These are phyloP conservation scores for Mycena sanguinolenta DNA, from an alignment of 768 basidiomycete species.

Conservation along the genomic window DNA sequence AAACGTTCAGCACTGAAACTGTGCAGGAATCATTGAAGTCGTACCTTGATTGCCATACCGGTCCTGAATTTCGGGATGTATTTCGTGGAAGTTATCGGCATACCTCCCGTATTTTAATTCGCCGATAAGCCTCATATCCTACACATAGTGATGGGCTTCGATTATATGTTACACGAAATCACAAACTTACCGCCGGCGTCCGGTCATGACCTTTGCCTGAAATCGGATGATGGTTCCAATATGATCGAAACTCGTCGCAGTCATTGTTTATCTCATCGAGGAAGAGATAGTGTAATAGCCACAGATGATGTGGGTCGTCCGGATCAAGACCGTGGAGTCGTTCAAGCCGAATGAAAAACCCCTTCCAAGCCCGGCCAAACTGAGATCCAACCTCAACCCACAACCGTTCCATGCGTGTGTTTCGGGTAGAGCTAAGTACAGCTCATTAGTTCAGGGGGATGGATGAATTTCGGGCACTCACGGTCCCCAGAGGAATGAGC, in stretches of 20 bases:
- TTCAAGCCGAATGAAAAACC: slow-evolving; percentile 6
- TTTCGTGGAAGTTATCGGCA: background rate
- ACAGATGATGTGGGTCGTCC: slow-evolving; percentile 1
- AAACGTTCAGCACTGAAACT: background rate
- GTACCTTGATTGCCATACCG: background rate
- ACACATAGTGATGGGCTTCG: too few species aligned
- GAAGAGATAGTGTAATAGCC: slow-evolving; percentile 5
- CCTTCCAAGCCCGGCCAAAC: background rate
- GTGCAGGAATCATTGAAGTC: background rate
- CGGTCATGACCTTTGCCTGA: too few species aligned
- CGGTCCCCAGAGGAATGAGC: slow-evolving; percentile 8
- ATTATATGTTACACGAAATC: too few species aligned
- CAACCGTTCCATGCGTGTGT: too few species aligned
- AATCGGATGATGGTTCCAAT: background rate
- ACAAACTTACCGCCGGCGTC: background rate
- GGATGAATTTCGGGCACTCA: too few species aligned
- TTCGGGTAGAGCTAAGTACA: too few species aligned
- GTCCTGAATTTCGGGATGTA: background rate
- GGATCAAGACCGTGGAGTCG: background rate
- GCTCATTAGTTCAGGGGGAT: too few species aligned
- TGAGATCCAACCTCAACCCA: too few species aligned
- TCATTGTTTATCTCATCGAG: background rate
- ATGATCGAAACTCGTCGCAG: background rate
- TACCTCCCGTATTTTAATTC: slow-evolving; percentile 1
- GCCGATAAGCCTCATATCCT: background rate